These are phyloP conservation scores for Pleurotus citrinopileatus DNA, from an alignment of 768 basidiomycete species.

Conservation along the genomic window DNA sequence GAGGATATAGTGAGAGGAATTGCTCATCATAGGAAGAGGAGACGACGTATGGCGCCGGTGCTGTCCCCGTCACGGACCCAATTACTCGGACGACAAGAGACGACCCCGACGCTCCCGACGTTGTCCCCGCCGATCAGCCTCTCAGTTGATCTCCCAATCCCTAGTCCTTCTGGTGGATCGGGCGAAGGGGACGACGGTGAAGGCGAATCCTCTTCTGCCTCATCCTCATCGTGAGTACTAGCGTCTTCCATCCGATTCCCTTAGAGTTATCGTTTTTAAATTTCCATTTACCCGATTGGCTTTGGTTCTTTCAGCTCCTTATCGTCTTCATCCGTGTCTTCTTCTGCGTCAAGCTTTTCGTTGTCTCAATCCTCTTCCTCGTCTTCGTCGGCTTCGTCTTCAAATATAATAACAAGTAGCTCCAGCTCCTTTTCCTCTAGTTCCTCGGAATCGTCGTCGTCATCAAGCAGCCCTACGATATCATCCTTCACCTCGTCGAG, in stretches of 20 bases:
- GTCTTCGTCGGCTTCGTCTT: not conserved
- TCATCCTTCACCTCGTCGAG: not conserved
- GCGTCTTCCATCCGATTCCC: not conserved
- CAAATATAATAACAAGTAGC: not conserved
- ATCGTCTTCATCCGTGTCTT: not conserved
- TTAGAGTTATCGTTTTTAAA: not conserved
- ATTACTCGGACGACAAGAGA: not conserved
- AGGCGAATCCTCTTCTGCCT: not conserved
- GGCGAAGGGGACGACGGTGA: not conserved
- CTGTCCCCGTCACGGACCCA: not conserved
- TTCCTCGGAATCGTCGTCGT: not conserved
- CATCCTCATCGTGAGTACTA: slow-evolving; percentile 6
- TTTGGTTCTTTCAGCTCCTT: not conserved
- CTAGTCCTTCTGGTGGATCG: not conserved
- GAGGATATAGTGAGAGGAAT: not conserved
- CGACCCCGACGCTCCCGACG: not conserved
- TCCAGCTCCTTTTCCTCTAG: not conserved
- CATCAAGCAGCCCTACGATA: not conserved
- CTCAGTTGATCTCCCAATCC: not conserved
- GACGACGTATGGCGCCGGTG: not conserved
- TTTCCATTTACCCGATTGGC: not conserved
- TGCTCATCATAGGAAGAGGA: not conserved
- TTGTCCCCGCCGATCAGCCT: not conserved
- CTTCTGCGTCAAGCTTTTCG: not conserved
- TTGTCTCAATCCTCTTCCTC: not conserved